Evolutionary conservation across 2,329 filamentous ascomycete genomes (phyloP).

Genomic region (Penicillium sp.): DNA sequence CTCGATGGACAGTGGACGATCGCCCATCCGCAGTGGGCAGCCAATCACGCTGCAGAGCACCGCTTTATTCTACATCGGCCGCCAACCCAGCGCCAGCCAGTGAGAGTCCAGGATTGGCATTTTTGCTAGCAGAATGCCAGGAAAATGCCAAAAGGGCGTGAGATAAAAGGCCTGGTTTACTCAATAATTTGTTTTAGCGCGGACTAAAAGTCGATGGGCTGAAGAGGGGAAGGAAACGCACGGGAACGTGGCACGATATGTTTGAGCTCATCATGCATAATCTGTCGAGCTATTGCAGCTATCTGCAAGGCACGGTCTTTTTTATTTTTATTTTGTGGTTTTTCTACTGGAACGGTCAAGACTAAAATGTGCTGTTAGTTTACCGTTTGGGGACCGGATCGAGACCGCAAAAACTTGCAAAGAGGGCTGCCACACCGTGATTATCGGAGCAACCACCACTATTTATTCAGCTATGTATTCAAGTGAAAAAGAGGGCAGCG

Average conservation of each 20-base stretch:
- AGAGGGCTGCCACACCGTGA: no score
- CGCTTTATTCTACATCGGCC: constrained; percentile 2
- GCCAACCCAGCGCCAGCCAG: background rate
- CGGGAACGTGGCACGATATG: background rate
- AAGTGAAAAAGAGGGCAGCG: no score
- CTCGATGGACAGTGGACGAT: background rate
- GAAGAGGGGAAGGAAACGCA: background rate
- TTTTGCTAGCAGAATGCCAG: background rate
- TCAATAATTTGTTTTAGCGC: background rate
- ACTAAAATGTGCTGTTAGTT: background rate
- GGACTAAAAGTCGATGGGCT: background rate
- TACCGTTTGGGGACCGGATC: background rate
- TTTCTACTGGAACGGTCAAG: no score
- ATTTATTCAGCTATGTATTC: background rate
- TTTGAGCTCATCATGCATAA: background rate
- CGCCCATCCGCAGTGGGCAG: background rate
- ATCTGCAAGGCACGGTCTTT: background rate
- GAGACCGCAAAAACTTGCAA: background rate
- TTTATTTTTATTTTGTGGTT: background rate
- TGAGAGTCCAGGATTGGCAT: background rate
- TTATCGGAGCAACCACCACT: no score
- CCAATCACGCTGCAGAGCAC: background rate
- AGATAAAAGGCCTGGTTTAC: no score
- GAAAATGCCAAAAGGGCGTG: background rate
- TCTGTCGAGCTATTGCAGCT: background rate